These are phyloP conservation scores for Xylaria sp. DNA, from an alignment of 2,329 filamentous ascomycete species.

Conservation along the genomic window DNA sequence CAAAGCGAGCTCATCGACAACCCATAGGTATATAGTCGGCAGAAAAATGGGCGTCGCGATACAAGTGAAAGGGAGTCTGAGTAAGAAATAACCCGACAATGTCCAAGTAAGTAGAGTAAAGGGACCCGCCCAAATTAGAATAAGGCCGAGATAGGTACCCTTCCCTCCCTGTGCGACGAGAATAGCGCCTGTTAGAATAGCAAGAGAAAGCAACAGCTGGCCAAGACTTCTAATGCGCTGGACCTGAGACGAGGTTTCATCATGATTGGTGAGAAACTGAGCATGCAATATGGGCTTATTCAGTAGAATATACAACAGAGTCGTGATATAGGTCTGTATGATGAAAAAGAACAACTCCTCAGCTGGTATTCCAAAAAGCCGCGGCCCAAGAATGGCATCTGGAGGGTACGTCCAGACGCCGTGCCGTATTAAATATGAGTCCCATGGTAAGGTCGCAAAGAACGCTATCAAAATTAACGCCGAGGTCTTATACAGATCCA, in stretches of 20 bases:
- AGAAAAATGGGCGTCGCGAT: constrained; percentile 64
- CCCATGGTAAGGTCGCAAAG: constrained; percentile 74
- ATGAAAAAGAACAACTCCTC: constrained; percentile 81
- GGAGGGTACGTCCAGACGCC: constrained; percentile 74
- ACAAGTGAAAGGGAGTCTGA: constrained; percentile 62
- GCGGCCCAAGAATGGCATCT: constrained; percentile 67
- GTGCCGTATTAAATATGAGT: constrained; percentile 73
- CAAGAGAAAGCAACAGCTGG: constrained; percentile 53
- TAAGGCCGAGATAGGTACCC: constrained; percentile 72
- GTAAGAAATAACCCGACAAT: constrained; percentile 67
- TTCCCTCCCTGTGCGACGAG: constrained; percentile 53
- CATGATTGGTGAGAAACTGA: constrained; percentile 46
- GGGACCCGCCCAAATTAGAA: constrained; percentile 71
- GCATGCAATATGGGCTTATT: constrained; percentile 66
- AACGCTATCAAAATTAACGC: constrained; percentile 69
- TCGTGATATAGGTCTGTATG: constrained; percentile 76
- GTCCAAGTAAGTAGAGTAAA: constrained; percentile 69
- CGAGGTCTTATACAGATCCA: constrained; percentile 66
- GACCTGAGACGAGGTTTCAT: constrained; percentile 35
- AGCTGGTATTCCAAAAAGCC: constrained; percentile 66
- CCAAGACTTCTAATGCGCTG: constrained; percentile 49
- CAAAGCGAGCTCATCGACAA: constrained; percentile 72
- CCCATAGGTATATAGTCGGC: constrained; percentile 73
- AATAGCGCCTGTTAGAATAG: constrained; percentile 51
- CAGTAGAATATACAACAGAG: constrained; percentile 69